phyloP scores from a whole-genome alignment of 2,329 filamentous ascomycete genomes.

The Paracorniculantispora psalliotae region DNA sequence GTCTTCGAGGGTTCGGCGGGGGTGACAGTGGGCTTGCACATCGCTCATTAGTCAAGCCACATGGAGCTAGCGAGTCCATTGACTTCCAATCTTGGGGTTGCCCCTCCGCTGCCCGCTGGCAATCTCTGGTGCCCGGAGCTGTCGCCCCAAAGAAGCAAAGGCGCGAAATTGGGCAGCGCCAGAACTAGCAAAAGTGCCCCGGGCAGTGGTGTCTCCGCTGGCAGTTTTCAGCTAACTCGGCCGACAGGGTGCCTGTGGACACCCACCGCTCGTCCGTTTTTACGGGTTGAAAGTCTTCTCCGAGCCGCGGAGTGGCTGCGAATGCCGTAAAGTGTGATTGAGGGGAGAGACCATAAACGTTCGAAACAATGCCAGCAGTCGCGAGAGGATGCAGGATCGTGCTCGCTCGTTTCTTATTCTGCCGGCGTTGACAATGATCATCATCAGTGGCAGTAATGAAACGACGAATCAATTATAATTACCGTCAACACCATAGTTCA shows the following conservation, averaged over 20 bases:
- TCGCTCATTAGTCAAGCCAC: not conserved
- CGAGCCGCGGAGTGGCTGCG: not conserved
- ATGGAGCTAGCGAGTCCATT: too few species aligned
- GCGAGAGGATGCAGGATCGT: too few species aligned
- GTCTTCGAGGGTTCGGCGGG: not conserved
- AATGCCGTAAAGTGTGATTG: not conserved
- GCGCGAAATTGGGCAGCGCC: not conserved
- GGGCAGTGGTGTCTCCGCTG: not conserved
- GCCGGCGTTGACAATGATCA: too few species aligned
- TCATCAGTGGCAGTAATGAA: too few species aligned
- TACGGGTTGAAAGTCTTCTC: not conserved
- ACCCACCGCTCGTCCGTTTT: not conserved
- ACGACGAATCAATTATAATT: too few species aligned
- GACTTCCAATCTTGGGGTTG: not conserved
- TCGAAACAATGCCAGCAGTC: too few species aligned
- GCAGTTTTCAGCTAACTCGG: not conserved
- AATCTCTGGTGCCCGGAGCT: too few species aligned
- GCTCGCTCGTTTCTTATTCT: too few species aligned
- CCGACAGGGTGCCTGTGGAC: not conserved
- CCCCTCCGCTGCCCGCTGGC: too few species aligned
- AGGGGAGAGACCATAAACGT: too few species aligned
- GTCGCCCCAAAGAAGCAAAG: not conserved
- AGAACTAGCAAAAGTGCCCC: too few species aligned
- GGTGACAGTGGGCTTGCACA: not conserved
- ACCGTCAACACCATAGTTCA: too few species aligned